Base-by-base conservation (phyloP, 495 filamentous ascomycete genomes). In the Aspergillus ostianus region DNA sequence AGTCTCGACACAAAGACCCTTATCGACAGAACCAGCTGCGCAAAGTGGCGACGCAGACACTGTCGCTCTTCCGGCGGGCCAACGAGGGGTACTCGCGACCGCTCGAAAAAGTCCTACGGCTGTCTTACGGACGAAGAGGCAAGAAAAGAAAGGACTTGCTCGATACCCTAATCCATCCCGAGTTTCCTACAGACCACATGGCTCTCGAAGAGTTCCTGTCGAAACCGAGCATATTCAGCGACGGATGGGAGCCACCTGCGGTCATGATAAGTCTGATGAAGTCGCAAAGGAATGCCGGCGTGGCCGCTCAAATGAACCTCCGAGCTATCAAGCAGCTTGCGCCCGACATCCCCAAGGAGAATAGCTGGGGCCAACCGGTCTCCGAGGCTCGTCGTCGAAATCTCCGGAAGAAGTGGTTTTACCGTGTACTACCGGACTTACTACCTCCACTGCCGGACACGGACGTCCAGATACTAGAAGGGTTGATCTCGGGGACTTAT, bases 81-180 rank as follows among this genome's bases (percentile, higher is more conserved):
- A 88, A 87, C 58, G 73, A 82, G 50, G 93, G 93, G 27, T 84
- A 89, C 53, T 47, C 77, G 13, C 63, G 72, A 9, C 81, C 85
- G 17, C 77, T 97, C 27, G 73, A 82, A 29, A 86, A 80, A 44
- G 77, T 97, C 12, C 70, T 97, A 20, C 63, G 80, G 6, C 63
- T 82, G 48, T 83, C 88, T 27, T 94, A 95, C 70, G 94, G 92
- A 3, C 86, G 93, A 29, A 71, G 73, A 3, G 93, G 93, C 17
- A 84, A 75, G 63, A 82, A 89, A 47, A 80, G 87, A 51, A 84
- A 87, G 41, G 72, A 87, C 47, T 74, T 96, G 23, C 55, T 90
- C 26, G 46, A 69, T 2, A 64, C 77, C 0, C 60, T 92, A 29
- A 60, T 85, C 15, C 57, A 58, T 13, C 72, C 67, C 13, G 63